These are phyloP conservation scores for Oryza punctata DNA, from an alignment of 176 grass and related monocot genomes.

Conservation along the genomic window DNA sequence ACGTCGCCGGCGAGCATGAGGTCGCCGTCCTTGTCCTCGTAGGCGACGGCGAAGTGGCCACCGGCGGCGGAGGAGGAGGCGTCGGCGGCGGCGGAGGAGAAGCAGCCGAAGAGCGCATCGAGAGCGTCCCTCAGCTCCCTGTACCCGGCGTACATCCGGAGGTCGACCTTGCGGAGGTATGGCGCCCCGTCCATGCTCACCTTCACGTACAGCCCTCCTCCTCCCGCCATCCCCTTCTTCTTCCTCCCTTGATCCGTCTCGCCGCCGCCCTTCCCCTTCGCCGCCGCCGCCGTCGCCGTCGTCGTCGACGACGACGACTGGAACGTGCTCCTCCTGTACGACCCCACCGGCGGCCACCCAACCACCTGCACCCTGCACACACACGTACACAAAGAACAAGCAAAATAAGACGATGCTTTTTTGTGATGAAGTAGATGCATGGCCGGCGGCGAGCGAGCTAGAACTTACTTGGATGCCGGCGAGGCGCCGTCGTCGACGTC, in stretches of 20 bases:
- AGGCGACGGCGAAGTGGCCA: slow-evolving; percentile 51
- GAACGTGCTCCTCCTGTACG: slow-evolving; percentile 64
- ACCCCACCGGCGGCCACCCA: slow-evolving; percentile 69
- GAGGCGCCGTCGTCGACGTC: slow-evolving; percentile 18
- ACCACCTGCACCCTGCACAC: slow-evolving; percentile 59
- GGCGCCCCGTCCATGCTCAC: slow-evolving; percentile 84
- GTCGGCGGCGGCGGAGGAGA: slow-evolving; percentile 22
- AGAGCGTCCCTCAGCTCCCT: slow-evolving; percentile 52
- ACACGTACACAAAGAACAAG: no score
- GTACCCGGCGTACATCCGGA: slow-evolving; percentile 57
- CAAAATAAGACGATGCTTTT: no score
- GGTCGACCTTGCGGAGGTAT: slow-evolving; percentile 70
- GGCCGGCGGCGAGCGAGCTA: no score
- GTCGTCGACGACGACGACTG: not conserved
- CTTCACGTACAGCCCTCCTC: slow-evolving; percentile 48
- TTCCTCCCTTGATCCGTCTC: not conserved
- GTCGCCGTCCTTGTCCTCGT: slow-evolving; percentile 82
- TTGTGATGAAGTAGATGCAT: no score
- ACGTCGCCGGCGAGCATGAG: slow-evolving; percentile 85
- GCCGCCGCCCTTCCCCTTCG: not conserved
- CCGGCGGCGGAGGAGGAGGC: not conserved
- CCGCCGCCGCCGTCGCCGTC: not conserved
- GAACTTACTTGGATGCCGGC: slow-evolving; percentile 63
- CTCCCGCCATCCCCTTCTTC: not conserved
- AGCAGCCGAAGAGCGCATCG: slow-evolving; percentile 62